Evolutionary conservation across 164 flowering plant species (phyloP), one percentile per base, ranked within the genome.

Genomic region (Annona squamosa): DNA sequence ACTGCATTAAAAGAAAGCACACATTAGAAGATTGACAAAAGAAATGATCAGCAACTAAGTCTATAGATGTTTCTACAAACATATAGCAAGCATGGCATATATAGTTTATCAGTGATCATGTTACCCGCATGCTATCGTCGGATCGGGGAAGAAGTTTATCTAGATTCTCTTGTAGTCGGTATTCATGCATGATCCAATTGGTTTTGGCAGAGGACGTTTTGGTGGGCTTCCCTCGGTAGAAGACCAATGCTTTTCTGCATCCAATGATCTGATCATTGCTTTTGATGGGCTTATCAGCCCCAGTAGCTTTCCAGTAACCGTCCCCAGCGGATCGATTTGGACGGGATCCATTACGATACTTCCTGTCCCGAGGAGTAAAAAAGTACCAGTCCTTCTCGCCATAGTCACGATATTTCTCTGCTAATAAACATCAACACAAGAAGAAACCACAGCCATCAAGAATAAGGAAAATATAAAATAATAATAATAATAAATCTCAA

Each of bases 181-280:
- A 74, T 44, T 74, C 76, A 3, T 74, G 76, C 76, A 74, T 74
- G 45, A 74, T 62, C 76, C 72, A 68, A 57, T 69, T 46, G 13
- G 76, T 61, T 43, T 61, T 74, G 43, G 16, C 46, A 5, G 72
- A 71, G 17, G 16, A 61, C 17, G 72, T 57, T 7, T 26, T 61
- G 2, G 67, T 52, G 2, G 66, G 61, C 67, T 74, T 68, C 5
- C 76, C 72, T 19, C 10, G 7, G 13, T 59, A 68, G 67, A 74
- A 74, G 37, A 74, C 76, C 4, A 74, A 48, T 7, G 67, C 41
- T 46, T 74, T 74, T 43, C 71, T 45, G 7, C 1, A 52, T 19
- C 76, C 72, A 3, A 62, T 17, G 19, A 7, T 37, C 44, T 37
- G 1, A 0, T 37, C 26, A 4, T 69, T 46, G 13, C 5, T 57